These are phyloP conservation scores for Alternaria solani DNA, from an alignment of 2,329 filamentous ascomycete genomes.

Conservation along the genomic window DNA sequence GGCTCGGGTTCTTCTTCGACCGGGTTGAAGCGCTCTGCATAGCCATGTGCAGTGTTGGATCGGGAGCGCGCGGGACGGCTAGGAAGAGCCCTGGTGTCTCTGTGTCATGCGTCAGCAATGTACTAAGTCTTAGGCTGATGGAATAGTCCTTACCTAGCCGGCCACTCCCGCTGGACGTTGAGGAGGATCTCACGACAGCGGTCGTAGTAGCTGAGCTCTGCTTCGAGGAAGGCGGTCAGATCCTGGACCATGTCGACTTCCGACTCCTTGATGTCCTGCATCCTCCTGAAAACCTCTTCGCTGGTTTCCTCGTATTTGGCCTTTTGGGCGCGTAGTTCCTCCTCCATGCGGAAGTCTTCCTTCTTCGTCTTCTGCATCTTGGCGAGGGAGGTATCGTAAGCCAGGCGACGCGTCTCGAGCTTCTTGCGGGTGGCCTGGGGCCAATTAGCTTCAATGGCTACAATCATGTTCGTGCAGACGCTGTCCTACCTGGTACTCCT, in stretches of 20 bases:
- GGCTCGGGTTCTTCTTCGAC: slow-evolving; percentile 64
- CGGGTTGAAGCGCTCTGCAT: slow-evolving; percentile 65
- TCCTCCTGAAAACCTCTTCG: slow-evolving; percentile 88
- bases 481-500: slow-evolving; percentile 84
- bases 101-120: slow-evolving; percentile 30
- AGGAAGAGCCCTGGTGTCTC: slow-evolving; percentile 34
- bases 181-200: slow-evolving; percentile 84
- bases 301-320: slow-evolving; percentile 96
- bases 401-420: slow-evolving; percentile 86
- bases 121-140: slow-evolving; percentile 4
- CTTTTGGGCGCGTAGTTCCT: slow-evolving; percentile 88
- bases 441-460: slow-evolving; percentile 19
- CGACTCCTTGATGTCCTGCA: slow-evolving; percentile 95
- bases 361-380: slow-evolving; percentile 95
- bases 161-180: slow-evolving; percentile 74
- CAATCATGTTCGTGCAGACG: background rate
- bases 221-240: slow-evolving; percentile 82
- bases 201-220: slow-evolving; percentile 90
- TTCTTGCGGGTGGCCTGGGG: slow-evolving; percentile 82
- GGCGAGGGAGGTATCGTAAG: slow-evolving; percentile 86
- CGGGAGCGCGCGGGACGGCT: slow-evolving; percentile 62
- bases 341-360: slow-evolving; percentile 91
- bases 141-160: slow-evolving; percentile 60
- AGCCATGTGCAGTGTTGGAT: slow-evolving; percentile 71
- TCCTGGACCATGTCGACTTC: slow-evolving; percentile 85